These are phyloP conservation scores for Dendrobium huoshanense DNA, from an alignment of 106 monocot species.

Conservation along the genomic window DNA sequence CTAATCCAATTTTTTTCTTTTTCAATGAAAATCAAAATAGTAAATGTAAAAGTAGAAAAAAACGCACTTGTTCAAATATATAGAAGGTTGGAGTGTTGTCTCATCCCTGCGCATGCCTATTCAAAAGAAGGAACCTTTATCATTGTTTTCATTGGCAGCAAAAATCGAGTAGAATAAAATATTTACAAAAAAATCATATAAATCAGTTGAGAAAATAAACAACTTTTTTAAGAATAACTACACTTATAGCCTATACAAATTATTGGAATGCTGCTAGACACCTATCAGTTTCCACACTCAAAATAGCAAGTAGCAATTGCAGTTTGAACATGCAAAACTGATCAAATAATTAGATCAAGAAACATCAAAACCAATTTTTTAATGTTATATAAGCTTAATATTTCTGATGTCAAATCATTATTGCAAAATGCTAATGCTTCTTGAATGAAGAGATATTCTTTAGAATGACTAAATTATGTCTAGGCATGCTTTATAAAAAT, in stretches of 20 bases:
- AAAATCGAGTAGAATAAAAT: background rate
- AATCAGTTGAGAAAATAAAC: background rate
- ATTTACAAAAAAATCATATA: background rate
- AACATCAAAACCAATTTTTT: background rate
- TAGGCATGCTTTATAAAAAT: background rate
- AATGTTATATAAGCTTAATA: no score
- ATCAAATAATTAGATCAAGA: background rate
- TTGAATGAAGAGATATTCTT: background rate
- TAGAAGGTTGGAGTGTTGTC: slow-evolving; percentile 63
- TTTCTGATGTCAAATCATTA: background rate
- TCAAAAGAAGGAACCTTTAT: slow-evolving; percentile 13
- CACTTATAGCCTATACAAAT: background rate
- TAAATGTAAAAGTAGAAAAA: background rate
- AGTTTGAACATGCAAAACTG: background rate
- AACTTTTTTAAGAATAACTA: background rate
- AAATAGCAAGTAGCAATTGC: background rate
- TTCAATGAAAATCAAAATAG: background rate
- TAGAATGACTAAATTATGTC: background rate
- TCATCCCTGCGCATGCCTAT: slow-evolving; percentile 86
- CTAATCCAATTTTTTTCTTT: background rate
- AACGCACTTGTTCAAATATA: slow-evolving; percentile 76
- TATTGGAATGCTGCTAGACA: background rate
- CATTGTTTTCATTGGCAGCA: background rate
- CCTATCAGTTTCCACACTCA: background rate
- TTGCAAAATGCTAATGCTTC: background rate